Evolutionary conservation across 805 yeast genomes (phyloP).

Genomic region (Saccharomycopsis olivae): DNA sequence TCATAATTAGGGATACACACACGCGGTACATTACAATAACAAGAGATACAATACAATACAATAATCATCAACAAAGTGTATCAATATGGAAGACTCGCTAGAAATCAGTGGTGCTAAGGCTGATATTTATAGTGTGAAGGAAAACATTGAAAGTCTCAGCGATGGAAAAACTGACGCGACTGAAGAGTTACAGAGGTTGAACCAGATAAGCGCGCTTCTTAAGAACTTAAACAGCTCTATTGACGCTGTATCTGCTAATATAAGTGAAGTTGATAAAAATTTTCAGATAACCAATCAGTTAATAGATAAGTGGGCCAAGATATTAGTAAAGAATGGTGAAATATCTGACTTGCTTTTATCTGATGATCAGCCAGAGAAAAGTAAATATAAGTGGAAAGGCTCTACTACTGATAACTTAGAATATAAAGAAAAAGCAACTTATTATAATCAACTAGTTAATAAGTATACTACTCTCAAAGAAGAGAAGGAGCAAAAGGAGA

Average conservation of each 20-base stretch:
- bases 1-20: too few species aligned
- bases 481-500: conserved; percentile 8
- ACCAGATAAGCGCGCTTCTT: not conserved
- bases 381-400: conserved; percentile 15
- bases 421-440: conserved; percentile 3
- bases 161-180: too few species aligned
- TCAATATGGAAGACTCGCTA: too few species aligned
- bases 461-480: conserved; percentile 11
- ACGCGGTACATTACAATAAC: too few species aligned
- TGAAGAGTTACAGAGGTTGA: not conserved
- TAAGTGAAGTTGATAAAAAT: conserved; percentile 12
- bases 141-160: too few species aligned
- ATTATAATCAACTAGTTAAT: conserved; percentile 9
- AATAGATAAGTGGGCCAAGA: conserved; percentile 17
- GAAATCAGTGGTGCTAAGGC: too few species aligned
- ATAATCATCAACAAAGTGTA: too few species aligned
- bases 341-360: conserved; percentile 14
- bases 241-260: not conserved
- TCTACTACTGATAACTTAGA: conserved; percentile 6
- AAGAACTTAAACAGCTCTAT: not conserved
- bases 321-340: conserved; percentile 14
- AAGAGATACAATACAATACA: too few species aligned
- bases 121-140: too few species aligned
- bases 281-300: conserved; percentile 15
- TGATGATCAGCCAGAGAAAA: not conserved